Base-by-base conservation (phyloP, 2,329 filamentous ascomycete species). In the Orbilia oligospora region DNA sequence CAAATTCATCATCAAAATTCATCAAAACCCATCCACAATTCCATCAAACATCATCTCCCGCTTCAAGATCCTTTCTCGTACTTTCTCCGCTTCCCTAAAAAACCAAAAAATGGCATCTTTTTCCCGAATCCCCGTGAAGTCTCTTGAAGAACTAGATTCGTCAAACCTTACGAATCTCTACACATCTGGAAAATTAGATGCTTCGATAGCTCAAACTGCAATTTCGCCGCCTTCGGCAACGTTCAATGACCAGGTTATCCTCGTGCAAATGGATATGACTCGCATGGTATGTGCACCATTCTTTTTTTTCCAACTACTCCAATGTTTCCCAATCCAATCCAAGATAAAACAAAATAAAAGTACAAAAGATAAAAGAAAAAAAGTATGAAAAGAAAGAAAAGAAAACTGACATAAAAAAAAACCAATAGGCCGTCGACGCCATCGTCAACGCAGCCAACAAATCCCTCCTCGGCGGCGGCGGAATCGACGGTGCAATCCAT, bases 401-500 rank as follows among this genome's bases (percentile, higher is more conserved):
- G n/a, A 46, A 48, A 48, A 22, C 1, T 5, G 33, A 22, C 18
- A 6, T 5, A 51, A 2, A 51, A 14, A 51, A 20, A 24, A 51
- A 51, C 16, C 2, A 2, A 51, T 24, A 48, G 46, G 61, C 16
- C 1, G 44, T 38, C 61, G 73, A 71, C 27, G 73, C 67, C 41
- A 77, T 77, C 53, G 94, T 98, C 84, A 98, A 98, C 84, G 95
- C 96, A 0, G 95, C 96, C 53, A 98, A 98, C 84, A 85, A 85
- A 9, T 88, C 88, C 0, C 89, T 98, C 0, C 87, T 92, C 0
- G 94, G 94, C 69, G 96, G 96, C 67, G 93, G 94, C n/a, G 96
- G 96, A 41, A 94, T 98, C 16, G 92, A 94, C 83, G 92, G 91
- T 48, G 92, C 94, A 30, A 97, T 98, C 81, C 96, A 98, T 84